phyloP scores from a whole-genome alignment of 2,329 filamentous ascomycete genomes.

The Uncinocarpus reesii region DNA sequence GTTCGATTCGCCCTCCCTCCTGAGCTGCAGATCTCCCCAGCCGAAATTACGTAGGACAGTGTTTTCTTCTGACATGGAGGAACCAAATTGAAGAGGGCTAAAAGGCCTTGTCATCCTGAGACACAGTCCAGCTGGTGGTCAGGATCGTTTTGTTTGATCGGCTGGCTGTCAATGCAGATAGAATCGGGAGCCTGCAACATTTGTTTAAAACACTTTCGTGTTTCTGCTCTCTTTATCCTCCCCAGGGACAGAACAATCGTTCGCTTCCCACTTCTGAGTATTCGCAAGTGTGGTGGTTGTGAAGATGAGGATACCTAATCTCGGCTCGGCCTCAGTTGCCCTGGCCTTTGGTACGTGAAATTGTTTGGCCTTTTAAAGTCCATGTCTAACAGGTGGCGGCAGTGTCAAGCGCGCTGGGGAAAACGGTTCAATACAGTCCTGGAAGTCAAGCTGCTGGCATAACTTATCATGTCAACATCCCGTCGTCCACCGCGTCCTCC shows the following conservation, averaged over 20 bases:
- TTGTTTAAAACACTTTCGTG: too few species aligned
- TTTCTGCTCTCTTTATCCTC: too few species aligned
- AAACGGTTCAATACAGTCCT: constrained; percentile 20
- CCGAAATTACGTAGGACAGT: background rate
- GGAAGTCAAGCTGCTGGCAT: constrained; percentile 18
- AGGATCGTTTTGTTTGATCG: too few species aligned
- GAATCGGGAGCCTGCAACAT: too few species aligned
- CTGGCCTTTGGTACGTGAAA: constrained; percentile 5
- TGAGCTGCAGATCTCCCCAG: background rate
- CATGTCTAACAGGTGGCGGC: background rate
- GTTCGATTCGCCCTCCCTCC: background rate
- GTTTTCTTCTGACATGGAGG: background rate
- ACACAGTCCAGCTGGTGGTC: too few species aligned
- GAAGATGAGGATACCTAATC: background rate
- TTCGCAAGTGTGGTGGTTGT: too few species aligned
- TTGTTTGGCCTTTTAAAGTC: background rate
- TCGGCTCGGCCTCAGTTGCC: background rate
- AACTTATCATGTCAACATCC: constrained; percentile 45
- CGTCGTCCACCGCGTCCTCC: constrained; percentile 41
- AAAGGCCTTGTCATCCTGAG: background rate
- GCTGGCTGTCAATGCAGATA: too few species aligned
- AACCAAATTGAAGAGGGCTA: background rate
- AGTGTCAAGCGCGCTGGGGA: constrained; percentile 18
- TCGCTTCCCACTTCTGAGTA: too few species aligned
- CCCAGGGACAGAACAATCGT: too few species aligned